These are phyloP conservation scores for Colletotrichum sp. DNA, from an alignment of 2,329 filamentous ascomycete species.

Conservation along the genomic window DNA sequence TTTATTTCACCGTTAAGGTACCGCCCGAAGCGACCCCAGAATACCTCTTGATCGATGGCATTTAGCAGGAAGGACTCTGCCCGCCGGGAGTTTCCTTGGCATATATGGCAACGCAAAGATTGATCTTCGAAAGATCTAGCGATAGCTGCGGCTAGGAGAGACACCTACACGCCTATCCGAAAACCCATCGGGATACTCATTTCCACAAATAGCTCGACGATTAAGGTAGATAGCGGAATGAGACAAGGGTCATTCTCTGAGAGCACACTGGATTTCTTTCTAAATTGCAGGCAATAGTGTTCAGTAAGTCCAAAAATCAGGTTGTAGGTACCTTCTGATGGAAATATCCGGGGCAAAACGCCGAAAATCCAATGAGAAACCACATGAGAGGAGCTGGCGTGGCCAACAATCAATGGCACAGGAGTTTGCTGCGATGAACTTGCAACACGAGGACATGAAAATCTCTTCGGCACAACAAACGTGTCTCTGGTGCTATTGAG, in stretches of 20 bases:
- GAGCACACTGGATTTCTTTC: not conserved
- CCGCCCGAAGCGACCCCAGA: not conserved
- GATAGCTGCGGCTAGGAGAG: not conserved
- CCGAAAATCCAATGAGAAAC: accelerated
- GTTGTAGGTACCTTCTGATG: too few relatives aligned
- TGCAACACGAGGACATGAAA: not conserved
- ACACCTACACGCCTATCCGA: too few relatives aligned
- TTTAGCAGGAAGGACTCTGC: not conserved
- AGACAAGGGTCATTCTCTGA: not conserved
- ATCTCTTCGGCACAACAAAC: not conserved
- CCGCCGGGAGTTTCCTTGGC: not conserved
- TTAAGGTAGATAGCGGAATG: not conserved
- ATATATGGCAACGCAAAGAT: not conserved
- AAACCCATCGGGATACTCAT: not conserved
- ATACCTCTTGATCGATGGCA: not conserved
- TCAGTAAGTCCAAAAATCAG: not conserved
- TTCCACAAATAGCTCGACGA: not conserved
- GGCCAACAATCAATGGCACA: not conserved
- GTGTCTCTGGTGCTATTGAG: not conserved
- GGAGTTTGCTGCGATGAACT: not conserved
- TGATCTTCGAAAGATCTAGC: not conserved
- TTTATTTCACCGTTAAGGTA: not conserved
- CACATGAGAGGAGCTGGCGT: not conserved
- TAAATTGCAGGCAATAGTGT: not conserved
- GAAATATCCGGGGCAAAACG: not conserved